Base-by-base conservation (phyloP, 1,139 yeast species). In the Scheffersomyces illinoinensis region DNA sequence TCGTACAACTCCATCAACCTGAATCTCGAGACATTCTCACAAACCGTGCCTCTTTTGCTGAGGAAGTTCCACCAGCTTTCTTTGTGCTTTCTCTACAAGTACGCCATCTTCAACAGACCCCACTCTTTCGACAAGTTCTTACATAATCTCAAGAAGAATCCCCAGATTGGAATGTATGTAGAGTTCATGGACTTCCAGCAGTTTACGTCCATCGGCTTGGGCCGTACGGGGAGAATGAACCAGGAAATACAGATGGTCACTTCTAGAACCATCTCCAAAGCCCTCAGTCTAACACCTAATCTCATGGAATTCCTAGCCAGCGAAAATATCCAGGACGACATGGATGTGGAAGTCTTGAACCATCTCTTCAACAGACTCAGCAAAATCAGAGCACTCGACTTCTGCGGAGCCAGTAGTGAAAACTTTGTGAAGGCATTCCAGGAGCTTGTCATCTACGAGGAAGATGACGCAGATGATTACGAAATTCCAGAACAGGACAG, bases 201-300 rank as follows among this genome's bases (percentile, higher is more conserved):
- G 62, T 90, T 93, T 71, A 92, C 98, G 0, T 89, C 96, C 1
- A 89, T 93, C 56, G 98, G 98, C 0, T 79, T 93, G 56, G 98
- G 98, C 3, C 80, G 97, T 62, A 90, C 97, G 0, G 91, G 91
- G 8, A 84, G 90, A 65, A 92, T 92, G 97, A 93, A 91, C 74
- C 88, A 86, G 72, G 96, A 91, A 73, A 93, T 93, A 65, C 96
- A 92, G 73, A 91, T 92, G 91, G 92, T 93, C 52, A 93, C 97
- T 0, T 81, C 89, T 53, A 76, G 79, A 39, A 93, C 97, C 2
- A 86, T 93, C 47, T 71, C 84, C 55, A 77, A 82, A 48, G 91
- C 92, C 58, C 77, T 93, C 50, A 71, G 76, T 56, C 74, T 86
- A 63, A 80, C 85, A n/a, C 91, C 93, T 0, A 88, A 90, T 64